phyloP scores from a whole-genome alignment of 768 basidiomycete species.

The Austroboletus eburneus region DNA sequence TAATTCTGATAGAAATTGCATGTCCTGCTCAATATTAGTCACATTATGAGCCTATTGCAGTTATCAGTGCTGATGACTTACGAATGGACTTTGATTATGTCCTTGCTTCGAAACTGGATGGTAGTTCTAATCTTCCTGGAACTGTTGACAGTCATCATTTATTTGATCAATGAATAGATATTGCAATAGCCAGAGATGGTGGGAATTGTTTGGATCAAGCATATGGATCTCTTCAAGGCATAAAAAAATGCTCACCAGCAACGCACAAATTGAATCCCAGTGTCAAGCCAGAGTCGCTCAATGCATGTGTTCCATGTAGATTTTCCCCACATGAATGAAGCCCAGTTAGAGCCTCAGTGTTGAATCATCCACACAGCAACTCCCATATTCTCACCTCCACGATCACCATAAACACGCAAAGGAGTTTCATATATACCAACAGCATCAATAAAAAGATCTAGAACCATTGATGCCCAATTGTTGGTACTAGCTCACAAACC shows the following conservation, averaged over 20 bases:
- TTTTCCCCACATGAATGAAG: slow-evolving; percentile 30
- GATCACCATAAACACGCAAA: slow-evolving; percentile 25
- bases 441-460: not conserved
- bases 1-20: not conserved
- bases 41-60: too few species aligned
- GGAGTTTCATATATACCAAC: slow-evolving; percentile 14
- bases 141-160: slow-evolving; percentile 36
- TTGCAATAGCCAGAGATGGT: slow-evolving; percentile 44
- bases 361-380: slow-evolving; percentile 28
- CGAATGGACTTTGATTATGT: not conserved
- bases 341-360: slow-evolving; percentile 16
- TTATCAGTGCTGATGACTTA: too few species aligned
- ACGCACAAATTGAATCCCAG: slow-evolving; percentile 36
- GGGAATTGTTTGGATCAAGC: slow-evolving; percentile 28
- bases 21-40: not conserved
- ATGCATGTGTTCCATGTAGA: slow-evolving; percentile 42
- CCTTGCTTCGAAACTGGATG: slow-evolving; percentile 28
- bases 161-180: slow-evolving; percentile 37
- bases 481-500: too few species aligned
- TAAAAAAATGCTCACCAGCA: slow-evolving; percentile 42
- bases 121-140: slow-evolving; percentile 37
- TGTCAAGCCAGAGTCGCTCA: slow-evolving; percentile 44
- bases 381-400: slow-evolving; percentile 28
- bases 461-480: too few species aligned
- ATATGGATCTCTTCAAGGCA: slow-evolving; percentile 33